phyloP scores from a whole-genome alignment of 768 basidiomycete genomes.

The Boletus tomentosulus region DNA sequence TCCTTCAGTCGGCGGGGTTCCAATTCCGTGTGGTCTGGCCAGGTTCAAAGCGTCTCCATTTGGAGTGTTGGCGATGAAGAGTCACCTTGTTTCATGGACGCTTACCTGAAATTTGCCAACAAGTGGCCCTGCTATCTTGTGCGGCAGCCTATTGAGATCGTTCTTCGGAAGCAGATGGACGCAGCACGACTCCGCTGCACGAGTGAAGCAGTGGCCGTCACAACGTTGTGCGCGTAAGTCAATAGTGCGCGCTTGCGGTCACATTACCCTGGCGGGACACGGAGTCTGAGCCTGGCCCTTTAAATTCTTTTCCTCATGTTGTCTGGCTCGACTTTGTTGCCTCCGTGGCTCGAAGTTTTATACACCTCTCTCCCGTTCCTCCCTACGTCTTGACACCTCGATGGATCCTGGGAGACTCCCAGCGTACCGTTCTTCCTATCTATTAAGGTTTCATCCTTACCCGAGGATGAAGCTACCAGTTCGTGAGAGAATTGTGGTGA shows the following conservation, averaged over 20 bases:
- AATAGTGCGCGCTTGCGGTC: constrained; percentile 27
- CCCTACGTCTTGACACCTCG: too few relatives aligned
- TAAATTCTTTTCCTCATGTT: neutral
- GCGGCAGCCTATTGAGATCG: constrained; percentile 1
- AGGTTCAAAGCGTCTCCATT: neutral
- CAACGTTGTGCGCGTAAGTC: constrained; percentile 8
- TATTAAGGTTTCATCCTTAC: too few relatives aligned
- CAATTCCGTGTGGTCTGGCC: neutral
- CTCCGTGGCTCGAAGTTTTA: neutral
- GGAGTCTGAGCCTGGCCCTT: constrained; percentile 13
- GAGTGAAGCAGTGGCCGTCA: constrained; percentile 5
- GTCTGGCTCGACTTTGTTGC: constrained; percentile 2
- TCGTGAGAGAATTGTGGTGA: too few relatives aligned
- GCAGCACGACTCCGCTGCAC: neutral
- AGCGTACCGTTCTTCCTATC: too few relatives aligned
- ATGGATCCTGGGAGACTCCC: too few relatives aligned
- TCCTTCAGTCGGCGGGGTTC: too few relatives aligned
- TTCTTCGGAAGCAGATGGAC: constrained; percentile 1
- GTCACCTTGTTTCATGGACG: constrained; percentile 4
- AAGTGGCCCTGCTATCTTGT: neutral
- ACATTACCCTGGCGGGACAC: neutral
- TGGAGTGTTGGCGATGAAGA: neutral
- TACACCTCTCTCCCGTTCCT: neutral
- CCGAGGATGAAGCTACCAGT: too few relatives aligned
- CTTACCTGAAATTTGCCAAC: neutral